A percentile compares a stretch with the other conserved stretches of the same genome.
These are phyloP conservation scores for Globisporangium echinulatum DNA, from an alignment of 352 stramenopile genomes.

Conservation along the genomic window DNA sequence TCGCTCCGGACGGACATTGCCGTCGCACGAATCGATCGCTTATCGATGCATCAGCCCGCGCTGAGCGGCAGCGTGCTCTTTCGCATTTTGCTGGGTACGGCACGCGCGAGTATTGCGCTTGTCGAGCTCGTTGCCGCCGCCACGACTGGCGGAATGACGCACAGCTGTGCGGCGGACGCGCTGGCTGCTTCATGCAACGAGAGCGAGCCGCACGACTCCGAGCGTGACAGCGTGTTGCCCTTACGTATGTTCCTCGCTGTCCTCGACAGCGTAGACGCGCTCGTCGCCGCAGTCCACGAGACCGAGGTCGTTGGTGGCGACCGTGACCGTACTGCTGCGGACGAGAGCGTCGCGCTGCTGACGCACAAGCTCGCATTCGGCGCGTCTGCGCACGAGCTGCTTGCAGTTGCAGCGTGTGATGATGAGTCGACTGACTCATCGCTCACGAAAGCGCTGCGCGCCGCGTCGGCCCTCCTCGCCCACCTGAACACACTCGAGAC, in stretches of 20 bases:
- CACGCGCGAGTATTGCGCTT: slow-evolving; percentile 20
- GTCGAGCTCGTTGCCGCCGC: slow-evolving; percentile 34
- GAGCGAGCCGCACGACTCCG: slow-evolving; percentile 6
- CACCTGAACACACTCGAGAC: slow-evolving; percentile 16
- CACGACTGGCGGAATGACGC: slow-evolving; percentile 49
- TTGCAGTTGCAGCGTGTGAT: neutral
- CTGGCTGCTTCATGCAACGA: slow-evolving; percentile 4
- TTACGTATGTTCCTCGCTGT: neutral
- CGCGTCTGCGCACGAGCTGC: neutral
- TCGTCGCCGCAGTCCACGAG: neutral
- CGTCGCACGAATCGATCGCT: neutral
- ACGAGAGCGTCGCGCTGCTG: neutral
- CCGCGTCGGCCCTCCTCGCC: slow-evolving; percentile 16
- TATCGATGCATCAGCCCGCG: neutral
- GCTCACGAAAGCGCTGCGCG: slow-evolving; percentile 12
- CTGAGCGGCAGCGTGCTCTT: slow-evolving; percentile 14
- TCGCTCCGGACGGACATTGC: neutral
- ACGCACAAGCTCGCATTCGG: neutral
- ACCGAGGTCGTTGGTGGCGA: neutral
- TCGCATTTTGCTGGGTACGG: slow-evolving; percentile 14
- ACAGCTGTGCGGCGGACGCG: slow-evolving; percentile 20
- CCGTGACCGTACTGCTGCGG: neutral
- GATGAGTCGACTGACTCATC: neutral
- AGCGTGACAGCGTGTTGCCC: neutral
- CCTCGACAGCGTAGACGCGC: neutral